Base-by-base conservation (phyloP, 2,329 filamentous ascomycete species). In the Arthrocladium fulminans region DNA sequence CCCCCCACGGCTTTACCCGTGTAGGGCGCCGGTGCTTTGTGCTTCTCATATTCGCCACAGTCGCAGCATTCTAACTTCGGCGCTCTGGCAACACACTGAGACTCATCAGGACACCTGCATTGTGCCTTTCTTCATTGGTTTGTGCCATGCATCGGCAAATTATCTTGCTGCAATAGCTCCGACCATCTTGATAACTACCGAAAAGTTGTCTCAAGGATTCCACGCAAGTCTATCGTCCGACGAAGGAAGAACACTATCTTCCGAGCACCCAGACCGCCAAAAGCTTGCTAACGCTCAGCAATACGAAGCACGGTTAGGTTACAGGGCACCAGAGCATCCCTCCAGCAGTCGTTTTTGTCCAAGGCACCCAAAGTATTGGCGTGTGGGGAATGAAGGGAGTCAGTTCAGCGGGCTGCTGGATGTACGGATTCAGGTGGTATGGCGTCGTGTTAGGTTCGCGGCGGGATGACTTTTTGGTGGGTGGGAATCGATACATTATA, bases 301-400 rank as follows among this genome's bases (percentile, higher is more conserved):
- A 15, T 38, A 47, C 23, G 34, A 38, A 38, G 44, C 32, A 10
- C 44, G 39, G 22, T 12, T 57, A 23, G 54, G 58, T 30, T 32
- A 50, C 22, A 57, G 42, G 9, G 57, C 58, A 19, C 58, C 58
- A 8, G 58, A 60, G 30, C 58, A 60, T 48, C 45, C 58, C 12
- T 57, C 58, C 13, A 58, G 40, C 42, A 60, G 58, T 48, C 55
- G 55, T 15, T 43, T 60, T 19, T 60, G 58, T 54, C 58, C 58
- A 3, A 51, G 56, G 29, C 46, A 60, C 48, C 47, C 52, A 9
- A 51, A 45, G 43, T 57, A 59, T 37, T 57, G 53, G 58, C 51
- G 55, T n/a, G 51, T 56, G 15, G 57, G 49, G 39, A 45, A 48
- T n/a, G 49, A 46, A 39, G 56, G 55, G 12, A 48, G 47, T 25